Base-by-base conservation (phyloP, 1,139 yeast genomes). In the Yamadazyma triangularis region DNA sequence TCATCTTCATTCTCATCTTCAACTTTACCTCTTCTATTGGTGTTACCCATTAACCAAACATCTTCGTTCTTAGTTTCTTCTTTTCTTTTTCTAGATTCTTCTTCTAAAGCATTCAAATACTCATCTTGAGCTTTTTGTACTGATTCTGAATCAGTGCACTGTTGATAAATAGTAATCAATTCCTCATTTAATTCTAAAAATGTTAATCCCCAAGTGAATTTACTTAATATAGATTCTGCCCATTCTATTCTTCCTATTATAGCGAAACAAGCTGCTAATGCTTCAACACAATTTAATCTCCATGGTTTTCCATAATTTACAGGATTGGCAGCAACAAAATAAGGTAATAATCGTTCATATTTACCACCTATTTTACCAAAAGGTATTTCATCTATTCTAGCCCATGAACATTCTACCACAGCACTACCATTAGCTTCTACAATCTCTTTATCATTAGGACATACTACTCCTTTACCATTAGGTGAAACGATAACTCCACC, bases 321-420 rank as follows among this genome's bases (percentile, higher is more conserved):
- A 13, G 96, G 94, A 51, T 91, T 91, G 0, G 97, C 96, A 3
- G 98, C 98, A 4, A 91, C 93, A 35, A 91, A 63, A 48, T 89
- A 91, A 0, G 98, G 98, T 38, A 91, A 61, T 14, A 91, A 63
- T 31, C 98, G 65, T 50, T 91, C 96, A 48, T 87, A 72, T 40
- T 76, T 79, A 3, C 98, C 98, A 3, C 98, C 97, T 38, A 91
- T 89, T 50, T 84, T 86, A 40, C 70, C 64, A 56, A 91, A 91
- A 2, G 98, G 98, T n/a, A 91, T 79, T 53, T 91, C 98, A 4
- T 88, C 95, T 14, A 93, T 56, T 39, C 97, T 65, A 0, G 98
- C 98, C 99, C 99, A 91, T 2, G 96, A 88, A 58, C 97, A 91
- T 53, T 91, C 99, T 2, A 91, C 98, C 7, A 91, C 98, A 0